Evolutionary conservation across 306 rosid species (phyloP).

Genomic region (Crataegus laevigata): DNA sequence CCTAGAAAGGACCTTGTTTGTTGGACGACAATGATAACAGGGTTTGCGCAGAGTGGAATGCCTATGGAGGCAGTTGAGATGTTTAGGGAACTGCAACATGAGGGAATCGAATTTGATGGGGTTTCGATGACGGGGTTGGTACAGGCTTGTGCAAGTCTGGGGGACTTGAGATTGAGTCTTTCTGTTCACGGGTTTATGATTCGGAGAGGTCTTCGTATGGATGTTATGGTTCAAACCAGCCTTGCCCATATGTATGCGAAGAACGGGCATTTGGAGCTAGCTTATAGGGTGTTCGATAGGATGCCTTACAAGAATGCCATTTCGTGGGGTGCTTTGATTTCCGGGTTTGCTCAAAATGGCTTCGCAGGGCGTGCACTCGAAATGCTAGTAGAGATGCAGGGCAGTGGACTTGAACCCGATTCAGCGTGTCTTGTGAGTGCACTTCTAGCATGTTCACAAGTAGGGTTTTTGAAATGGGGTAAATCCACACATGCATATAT

Average conservation of each 20-base stretch:
- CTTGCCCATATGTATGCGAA: conserved; percentile 39
- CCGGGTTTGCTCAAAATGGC: conserved; percentile 43
- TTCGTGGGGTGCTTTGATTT: conserved; percentile 43
- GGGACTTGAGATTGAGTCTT: conserved; percentile 23
- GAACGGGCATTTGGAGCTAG: conserved; percentile 25
- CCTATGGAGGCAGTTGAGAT: conserved; percentile 33
- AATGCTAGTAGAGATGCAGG: conserved; percentile 32
- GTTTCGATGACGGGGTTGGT: conserved; percentile 38
- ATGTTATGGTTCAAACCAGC: conserved; percentile 36
- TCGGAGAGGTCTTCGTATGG: conserved; percentile 25
- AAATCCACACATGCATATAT: conserved; percentile 34
- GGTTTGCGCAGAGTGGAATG: conserved; percentile 31
- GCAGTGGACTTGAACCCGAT: conserved; percentile 26
- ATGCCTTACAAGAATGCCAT: conserved; percentile 30
- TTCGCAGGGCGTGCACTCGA: conserved; percentile 26
- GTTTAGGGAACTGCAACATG: conserved; percentile 28
- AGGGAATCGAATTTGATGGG: conserved; percentile 28
- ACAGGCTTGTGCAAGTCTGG: conserved; percentile 37
- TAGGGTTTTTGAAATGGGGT: conserved; percentile 33
- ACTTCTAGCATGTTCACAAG: conserved; percentile 37
- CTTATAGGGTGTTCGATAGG: conserved; percentile 20
- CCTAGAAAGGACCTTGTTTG: conserved; percentile 39
- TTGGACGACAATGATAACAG: conserved; percentile 39
- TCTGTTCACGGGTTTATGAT: conserved; percentile 30
- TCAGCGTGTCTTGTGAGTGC: conserved; percentile 27